These are phyloP conservation scores for Capsicum rhomboideum DNA, from an alignment of 257 asterid genomes.

Conservation along the genomic window DNA sequence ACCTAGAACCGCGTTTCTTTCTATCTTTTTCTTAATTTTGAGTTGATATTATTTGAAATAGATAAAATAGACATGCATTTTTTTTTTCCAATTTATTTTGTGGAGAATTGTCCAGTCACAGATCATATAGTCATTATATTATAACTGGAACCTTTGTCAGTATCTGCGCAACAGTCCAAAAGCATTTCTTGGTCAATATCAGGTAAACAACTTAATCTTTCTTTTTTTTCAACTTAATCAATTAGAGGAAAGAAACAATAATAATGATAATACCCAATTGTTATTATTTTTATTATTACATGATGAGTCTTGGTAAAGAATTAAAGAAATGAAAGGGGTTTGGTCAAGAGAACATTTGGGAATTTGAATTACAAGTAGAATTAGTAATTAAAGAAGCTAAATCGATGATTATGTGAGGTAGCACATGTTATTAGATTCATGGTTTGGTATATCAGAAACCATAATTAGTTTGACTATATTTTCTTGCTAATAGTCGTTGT, in stretches of 20 bases:
- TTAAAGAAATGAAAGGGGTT: constrained; percentile 17
- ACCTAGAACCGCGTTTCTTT: not conserved
- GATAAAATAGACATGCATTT: no score
- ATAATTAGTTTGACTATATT: constrained; percentile 29
- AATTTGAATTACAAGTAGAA: constrained; percentile 2
- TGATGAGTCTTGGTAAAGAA: constrained; percentile 7
- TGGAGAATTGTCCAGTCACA: not conserved
- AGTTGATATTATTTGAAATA: not conserved
- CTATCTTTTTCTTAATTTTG: not conserved
- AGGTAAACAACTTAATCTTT: constrained; percentile 4
- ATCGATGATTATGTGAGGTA: not conserved
- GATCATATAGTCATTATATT: not conserved
- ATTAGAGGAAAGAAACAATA: not conserved
- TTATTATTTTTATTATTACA: constrained; percentile 24
- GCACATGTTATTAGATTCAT: constrained; percentile 25
- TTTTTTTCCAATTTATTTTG: no score
- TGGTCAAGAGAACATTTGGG: constrained; percentile 26
- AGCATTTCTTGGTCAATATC: constrained; percentile 34
- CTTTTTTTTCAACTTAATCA: not conserved
- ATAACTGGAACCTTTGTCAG: not conserved
- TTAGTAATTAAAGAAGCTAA: not conserved
- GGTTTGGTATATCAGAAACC: constrained; percentile 13
- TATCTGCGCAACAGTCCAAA: constrained; percentile 27
- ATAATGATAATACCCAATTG: not conserved
- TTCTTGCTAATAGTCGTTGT: constrained; percentile 13